Evolutionary conservation across 352 stramenopile genomes (phyloP).

Genomic region (Globisporangium cylindrosporum): DNA sequence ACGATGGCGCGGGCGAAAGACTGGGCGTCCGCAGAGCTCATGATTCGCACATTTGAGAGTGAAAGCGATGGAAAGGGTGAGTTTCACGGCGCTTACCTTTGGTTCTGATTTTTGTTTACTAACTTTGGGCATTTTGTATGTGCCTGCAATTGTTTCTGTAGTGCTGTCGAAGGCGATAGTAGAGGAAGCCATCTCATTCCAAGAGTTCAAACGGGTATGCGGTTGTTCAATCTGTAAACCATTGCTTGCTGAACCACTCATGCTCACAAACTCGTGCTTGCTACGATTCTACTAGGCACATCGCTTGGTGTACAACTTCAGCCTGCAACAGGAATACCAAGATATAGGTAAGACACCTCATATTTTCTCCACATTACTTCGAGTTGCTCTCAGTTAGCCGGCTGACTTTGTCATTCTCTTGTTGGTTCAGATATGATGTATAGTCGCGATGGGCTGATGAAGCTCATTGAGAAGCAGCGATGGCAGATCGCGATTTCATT

Average conservation of each 20-base stretch:
- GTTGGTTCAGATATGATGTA: constrained; percentile 44
- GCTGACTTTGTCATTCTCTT: neutral
- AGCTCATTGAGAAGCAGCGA: constrained; percentile 59
- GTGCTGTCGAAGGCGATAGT: constrained; percentile 41
- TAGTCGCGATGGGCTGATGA: constrained; percentile 48
- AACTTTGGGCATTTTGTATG: neutral
- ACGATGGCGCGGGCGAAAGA: constrained; percentile 51
- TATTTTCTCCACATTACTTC: neutral
- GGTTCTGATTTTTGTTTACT: neutral
- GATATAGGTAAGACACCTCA: constrained; percentile 30
- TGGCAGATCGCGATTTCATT: constrained; percentile 69
- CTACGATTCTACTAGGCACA: constrained; percentile 32
- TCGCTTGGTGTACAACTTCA: constrained; percentile 51
- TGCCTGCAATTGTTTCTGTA: neutral
- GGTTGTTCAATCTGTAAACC: no score
- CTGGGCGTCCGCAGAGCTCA: constrained; percentile 54
- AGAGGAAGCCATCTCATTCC: constrained; percentile 43
- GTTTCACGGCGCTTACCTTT: neutral
- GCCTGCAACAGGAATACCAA: constrained; percentile 50
- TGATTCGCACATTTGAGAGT: constrained; percentile 18
- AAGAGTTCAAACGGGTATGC: constrained; percentile 54
- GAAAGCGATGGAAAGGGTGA: constrained; percentile 2
- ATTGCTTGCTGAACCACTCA: no score
- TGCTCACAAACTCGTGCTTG: neutral
- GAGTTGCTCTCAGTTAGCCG: neutral